phyloP scores from a whole-genome alignment of 129 eudicot genomes.

The Heracleum sosnowskyi region DNA sequence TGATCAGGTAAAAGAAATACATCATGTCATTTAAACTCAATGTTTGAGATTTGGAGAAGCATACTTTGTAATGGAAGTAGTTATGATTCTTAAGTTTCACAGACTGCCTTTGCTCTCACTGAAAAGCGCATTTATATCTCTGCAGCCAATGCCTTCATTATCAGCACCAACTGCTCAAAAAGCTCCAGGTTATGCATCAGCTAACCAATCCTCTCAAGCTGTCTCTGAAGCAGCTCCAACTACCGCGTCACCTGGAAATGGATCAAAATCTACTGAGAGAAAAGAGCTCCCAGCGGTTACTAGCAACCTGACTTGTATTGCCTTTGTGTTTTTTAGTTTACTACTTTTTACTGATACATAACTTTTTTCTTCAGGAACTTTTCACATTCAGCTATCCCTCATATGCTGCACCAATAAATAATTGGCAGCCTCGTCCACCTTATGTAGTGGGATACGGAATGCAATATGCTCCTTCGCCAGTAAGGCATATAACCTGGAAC shows the following conservation, averaged over 20 bases:
- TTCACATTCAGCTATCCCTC: slow-evolving; percentile 30
- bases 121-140: not conserved
- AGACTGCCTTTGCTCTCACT: not conserved
- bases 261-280: slow-evolving; percentile 25
- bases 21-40: not conserved
- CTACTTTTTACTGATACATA: not conserved
- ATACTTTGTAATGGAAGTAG: not conserved
- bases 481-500: slow-evolving; percentile 21
- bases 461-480: slow-evolving; percentile 32
- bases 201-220: slow-evolving; percentile 25
- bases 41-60: not conserved
- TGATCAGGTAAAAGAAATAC: slow-evolving; percentile 17
- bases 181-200: slow-evolving; percentile 12
- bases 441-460: slow-evolving; percentile 31
- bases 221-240: slow-evolving; percentile 9
- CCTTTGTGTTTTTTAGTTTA: not conserved
- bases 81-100: not conserved
- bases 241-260: slow-evolving; percentile 11
- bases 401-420: slow-evolving; percentile 21
- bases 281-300: slow-evolving; percentile 51
- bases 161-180: slow-evolving; percentile 14
- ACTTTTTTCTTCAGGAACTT: slow-evolving; percentile 29
- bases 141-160: slow-evolving; percentile 15
- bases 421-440: slow-evolving; percentile 36
- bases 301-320: slow-evolving; percentile 9